Evolutionary conservation across 176 grass and related monocot genomes (phyloP), one percentile per base, ranked within the genome.

Genomic region (Phyllostachys edulis): DNA sequence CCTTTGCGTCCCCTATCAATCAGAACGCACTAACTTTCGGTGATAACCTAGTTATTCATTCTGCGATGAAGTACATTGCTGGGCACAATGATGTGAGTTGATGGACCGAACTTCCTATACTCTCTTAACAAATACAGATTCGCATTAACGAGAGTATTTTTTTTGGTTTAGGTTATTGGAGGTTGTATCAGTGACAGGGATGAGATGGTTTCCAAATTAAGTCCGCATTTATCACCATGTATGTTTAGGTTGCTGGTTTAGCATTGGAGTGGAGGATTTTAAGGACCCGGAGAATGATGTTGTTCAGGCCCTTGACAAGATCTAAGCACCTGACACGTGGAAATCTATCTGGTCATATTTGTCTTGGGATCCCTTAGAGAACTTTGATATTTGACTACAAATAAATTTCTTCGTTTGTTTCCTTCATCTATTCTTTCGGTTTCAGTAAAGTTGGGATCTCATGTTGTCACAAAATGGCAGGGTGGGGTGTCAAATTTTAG

Each of bases 1-100:
- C 96, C 40, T 99, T 99, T 62, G 96, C 96, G 13, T 94, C 96
- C 63, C 96, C 96, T 71, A 87, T 99, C 81, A 99, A 99, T 87
- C 96, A 99, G 81, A 99, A 99, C 90, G 91, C 96, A 75, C 88
- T 99, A 46, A 89, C 91, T 70, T 89, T 99, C 67, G 96, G 96
- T 82, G 96, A 93, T 84, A 93, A 99, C 82, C 61, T 99, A 81
- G 93, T 94, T 82, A 80, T 99, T 75, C 96, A 99, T 93, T 99
- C 96, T 54, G 96, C 96, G 44, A 99, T 93, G 0, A 99, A 99
- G 66, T 99, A 96, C 76, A 99, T 99, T 85, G 96, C 83, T 80
- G 96, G 96, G 40, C 96, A 99, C 61, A 99, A 99, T 89, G 96
- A 99, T 51, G 96, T 99, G 47, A 92, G 96, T 92, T 62, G 55